Evolutionary conservation across 441 rosid species (phyloP), one percentile per base, ranked within the genome.

Genomic region (Croton laevigatus): DNA sequence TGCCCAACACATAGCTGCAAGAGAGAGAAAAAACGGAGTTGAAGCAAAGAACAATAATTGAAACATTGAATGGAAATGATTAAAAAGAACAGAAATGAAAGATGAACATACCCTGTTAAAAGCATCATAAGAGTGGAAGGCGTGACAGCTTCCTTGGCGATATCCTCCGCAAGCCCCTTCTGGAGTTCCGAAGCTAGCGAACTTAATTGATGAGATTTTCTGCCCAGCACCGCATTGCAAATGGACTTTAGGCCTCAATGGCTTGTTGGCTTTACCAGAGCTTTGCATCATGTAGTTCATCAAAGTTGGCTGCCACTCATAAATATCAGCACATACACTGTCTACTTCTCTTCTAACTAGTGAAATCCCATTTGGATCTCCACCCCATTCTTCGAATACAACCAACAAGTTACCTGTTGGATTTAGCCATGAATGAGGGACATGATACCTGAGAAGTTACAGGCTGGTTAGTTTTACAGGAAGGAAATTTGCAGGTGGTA

Each of bases 351-450:
- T 80, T 75, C 94, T 85, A 22, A 93, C 98, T 80, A 95, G 69
- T 23, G 90, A 80, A 73, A 95, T 91, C 13, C 92, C 93, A 42
- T 89, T 92, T 0, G 99, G 99, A 48, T 95, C 90, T 66, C 99
- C 98, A 54, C 99, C 99, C 95, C 91, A 92, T 81, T 95, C 99
- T 78, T 95, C 99, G 63, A 92, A 93, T 68, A 92, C 94, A 69
- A 95, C 97, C 81, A 95, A 68, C 73, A 95, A 80, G 81, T 95
- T 95, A 63, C 90, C 95, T 1, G 79, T 84, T 59, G 99, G 97
- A 66, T 86, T 84, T 65, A 95, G 89, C 99, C 99, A 95, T 0
- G 97, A 91, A 51, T 78, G 86, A 69, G 99, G 99, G 52, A 93
- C 86, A 36, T 93, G 99, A 63, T 95, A 95, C 97, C 98, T 94